phyloP scores from a whole-genome alignment of 768 basidiomycete genomes.

The Tricholoma flavovirens region DNA sequence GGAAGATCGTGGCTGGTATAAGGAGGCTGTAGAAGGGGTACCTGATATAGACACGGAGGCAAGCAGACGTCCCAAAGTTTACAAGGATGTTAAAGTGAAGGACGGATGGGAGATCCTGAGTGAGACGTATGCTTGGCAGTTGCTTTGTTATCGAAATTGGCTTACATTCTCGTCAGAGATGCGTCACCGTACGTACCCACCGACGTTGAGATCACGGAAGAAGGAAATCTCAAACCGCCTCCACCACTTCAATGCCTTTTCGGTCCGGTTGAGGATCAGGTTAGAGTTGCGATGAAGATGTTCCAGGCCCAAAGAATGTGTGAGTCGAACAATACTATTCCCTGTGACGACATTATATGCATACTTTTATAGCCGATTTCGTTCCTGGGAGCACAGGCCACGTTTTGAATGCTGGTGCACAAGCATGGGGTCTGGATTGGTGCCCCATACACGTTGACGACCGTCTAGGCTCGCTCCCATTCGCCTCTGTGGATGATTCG shows the following conservation, averaged over 20 bases:
- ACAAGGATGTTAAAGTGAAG: conserved; percentile 37
- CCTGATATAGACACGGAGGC: conserved; percentile 39
- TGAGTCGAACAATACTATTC: conserved; percentile 25
- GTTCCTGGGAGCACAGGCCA: conserved; percentile 54
- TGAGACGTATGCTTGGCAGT: conserved; percentile 37
- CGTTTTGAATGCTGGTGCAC: conserved; percentile 82
- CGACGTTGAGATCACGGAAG: conserved; percentile 42
- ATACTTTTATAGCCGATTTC: conserved; percentile 45
- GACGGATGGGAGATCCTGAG: conserved; percentile 41
- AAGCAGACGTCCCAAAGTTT: conserved; percentile 54
- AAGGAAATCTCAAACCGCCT: conserved; percentile 45
- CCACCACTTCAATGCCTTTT: conserved; percentile 57
- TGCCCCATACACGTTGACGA: conserved; percentile 71
- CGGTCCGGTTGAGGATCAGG: conserved; percentile 57
- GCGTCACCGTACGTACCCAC: conserved; percentile 57
- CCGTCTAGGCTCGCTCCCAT: conserved; percentile 30
- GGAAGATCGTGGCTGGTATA: conserved; percentile 77
- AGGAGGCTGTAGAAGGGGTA: conserved; percentile 42
- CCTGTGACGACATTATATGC: neutral
- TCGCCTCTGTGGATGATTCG: neutral
- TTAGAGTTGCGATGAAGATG: conserved; percentile 40
- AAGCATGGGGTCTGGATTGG: conserved; percentile 93
- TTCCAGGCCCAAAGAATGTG: conserved; percentile 56
- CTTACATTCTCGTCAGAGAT: conserved; percentile 33
- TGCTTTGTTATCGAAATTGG: neutral